phyloP scores from a whole-genome alignment of 106 monocot genomes.

The Dendrobium chrysotoxum region DNA sequence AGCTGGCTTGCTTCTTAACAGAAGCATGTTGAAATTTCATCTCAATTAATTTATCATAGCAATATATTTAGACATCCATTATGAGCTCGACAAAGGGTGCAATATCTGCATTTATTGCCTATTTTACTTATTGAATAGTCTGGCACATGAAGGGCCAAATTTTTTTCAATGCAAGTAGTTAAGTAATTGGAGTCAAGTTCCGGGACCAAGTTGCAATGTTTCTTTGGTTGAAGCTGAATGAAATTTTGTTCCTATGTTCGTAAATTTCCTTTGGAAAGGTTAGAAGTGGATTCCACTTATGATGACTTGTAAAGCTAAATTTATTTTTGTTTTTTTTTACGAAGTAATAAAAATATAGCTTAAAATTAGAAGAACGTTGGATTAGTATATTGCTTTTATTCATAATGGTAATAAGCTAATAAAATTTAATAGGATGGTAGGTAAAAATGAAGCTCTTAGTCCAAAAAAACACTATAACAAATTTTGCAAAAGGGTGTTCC shows the following conservation, averaged over 20 bases:
- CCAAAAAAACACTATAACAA: not conserved
- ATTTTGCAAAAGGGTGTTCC: not conserved
- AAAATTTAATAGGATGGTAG: not conserved
- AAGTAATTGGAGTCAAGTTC: not conserved
- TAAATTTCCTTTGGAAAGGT: not conserved
- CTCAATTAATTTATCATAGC: not conserved
- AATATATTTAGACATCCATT: not conserved
- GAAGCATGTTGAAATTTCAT: not conserved
- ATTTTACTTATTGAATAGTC: not conserved
- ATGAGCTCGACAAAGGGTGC: not conserved
- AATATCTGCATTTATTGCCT: not conserved
- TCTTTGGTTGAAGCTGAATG: not conserved
- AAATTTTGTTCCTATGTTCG: not conserved
- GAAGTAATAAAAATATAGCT: not conserved
- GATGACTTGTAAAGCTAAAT: not conserved
- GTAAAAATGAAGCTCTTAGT: not conserved
- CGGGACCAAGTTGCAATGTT: not conserved
- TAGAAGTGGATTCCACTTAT: not conserved
- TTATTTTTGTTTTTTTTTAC: not conserved
- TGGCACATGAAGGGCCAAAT: not conserved
- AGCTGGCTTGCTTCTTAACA: not conserved
- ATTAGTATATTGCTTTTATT: not conserved
- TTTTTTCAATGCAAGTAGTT: not conserved
- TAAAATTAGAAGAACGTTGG: not conserved
- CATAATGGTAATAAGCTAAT: not conserved